Evolutionary conservation across 129 eudicot genomes (phyloP), one percentile per base, ranked within the genome.

Genomic region (Pseudognaphalium luteoalbum): DNA sequence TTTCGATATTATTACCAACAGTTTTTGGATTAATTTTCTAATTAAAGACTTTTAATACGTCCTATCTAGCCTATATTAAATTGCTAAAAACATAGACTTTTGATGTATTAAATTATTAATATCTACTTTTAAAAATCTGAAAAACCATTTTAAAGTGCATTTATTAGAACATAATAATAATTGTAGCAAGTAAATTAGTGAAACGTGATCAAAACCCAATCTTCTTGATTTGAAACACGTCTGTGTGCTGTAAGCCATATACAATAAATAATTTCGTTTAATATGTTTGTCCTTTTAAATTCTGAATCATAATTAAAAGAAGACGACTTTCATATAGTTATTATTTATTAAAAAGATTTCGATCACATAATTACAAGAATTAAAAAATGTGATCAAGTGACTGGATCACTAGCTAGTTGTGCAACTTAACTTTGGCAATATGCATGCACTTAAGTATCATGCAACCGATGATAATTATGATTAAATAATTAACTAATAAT

Each of bases 361-460:
- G 28, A 25, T 25, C 4, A 2, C 9, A 3, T 41, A 41, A 41
- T 41, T 41, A 41, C 47, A 41, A 39, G 44, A 39, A 39, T 39
- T 39, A 39, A 39, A 39, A 39, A 39, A 8, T 39, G 12, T 39
- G 44, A 7, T 12, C 39, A 68, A 79, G 15, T 67, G 76, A 37
- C 10, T 79, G 58, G 22, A 25, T 66, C 73, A 35, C 41, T 35
- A 35, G 41, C 81, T 11, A 77, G 76, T 25, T 77, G 69, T 32
- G 56, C 37, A 57, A 17, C 8, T 35, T 12, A 71, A 39, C 72
- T 25, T 51, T 25, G 71, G 78, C 72, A 25, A 63, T 63, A 51
- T 79, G 79, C 83, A 73, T 80, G 83, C 20, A 80, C 70, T 54
- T 66, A 66, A 21, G 47, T 29, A 35, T 66, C 29, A 72, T 51